A percentile compares a stretch with the other conserved stretches of the same genome.
phyloP scores from a whole-genome alignment of 2,329 filamentous ascomycete genomes.

The Fusarium avenaceum region DNA sequence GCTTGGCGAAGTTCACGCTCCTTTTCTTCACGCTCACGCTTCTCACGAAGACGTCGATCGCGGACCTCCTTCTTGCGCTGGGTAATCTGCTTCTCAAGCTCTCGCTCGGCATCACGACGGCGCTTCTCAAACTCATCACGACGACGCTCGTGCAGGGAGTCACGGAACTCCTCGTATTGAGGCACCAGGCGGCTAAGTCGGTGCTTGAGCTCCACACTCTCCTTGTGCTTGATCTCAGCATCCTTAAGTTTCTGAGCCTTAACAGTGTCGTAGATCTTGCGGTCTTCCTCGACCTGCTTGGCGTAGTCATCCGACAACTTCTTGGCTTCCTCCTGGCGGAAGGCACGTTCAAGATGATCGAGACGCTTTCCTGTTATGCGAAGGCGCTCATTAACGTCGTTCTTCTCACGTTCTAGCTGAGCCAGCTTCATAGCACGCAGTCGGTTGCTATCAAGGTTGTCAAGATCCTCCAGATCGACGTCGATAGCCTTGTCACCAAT shows the following conservation, averaged over 20 bases:
- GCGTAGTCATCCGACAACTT: slow-evolving; percentile 90
- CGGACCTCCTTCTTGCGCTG: slow-evolving; percentile 89
- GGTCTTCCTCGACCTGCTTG: slow-evolving; percentile 81
- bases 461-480: slow-evolving; percentile 84
- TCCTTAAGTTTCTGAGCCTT: slow-evolving; percentile 84
- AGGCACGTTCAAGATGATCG: slow-evolving; percentile 96
- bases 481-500: slow-evolving; percentile 81
- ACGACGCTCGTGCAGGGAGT: slow-evolving; percentile 85
- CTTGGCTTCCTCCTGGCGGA: slow-evolving; percentile 95
- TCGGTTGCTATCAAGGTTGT: slow-evolving; percentile 88
- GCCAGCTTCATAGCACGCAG: slow-evolving; percentile 95
- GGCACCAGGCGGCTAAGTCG: slow-evolving; percentile 87
- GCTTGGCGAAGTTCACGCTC: slow-evolving; percentile 84
- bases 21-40: slow-evolving; percentile 84
- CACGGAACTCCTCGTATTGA: slow-evolving; percentile 86
- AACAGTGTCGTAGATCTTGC: slow-evolving; percentile 82
- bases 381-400: slow-evolving; percentile 90
- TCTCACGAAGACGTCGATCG: slow-evolving; percentile 86
- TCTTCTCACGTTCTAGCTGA: slow-evolving; percentile 98
- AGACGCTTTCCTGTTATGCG: slow-evolving; percentile 94
- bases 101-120: slow-evolving; percentile 89
- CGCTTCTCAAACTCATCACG: slow-evolving; percentile 97
- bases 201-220: slow-evolving; percentile 93
- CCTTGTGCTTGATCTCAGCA: slow-evolving; percentile 88
- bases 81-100: slow-evolving; percentile 92